Base-by-base conservation (phyloP, 768 basidiomycete species). In the Lepiota brunneoincarnata region DNA sequence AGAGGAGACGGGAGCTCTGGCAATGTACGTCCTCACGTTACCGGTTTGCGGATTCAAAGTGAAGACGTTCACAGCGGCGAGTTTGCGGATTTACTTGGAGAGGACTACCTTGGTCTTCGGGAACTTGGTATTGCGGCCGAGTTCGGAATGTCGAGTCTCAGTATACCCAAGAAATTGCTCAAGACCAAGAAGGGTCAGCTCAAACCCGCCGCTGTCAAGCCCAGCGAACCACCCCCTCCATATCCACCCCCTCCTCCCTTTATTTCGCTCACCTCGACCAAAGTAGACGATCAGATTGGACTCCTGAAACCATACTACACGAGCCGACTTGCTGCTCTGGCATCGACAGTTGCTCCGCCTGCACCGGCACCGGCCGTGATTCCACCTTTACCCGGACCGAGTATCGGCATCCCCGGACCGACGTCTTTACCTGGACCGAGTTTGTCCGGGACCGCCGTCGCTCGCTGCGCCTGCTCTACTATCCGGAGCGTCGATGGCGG, bases 61-160 rank as follows among this genome's bases (percentile, higher is more conserved):
- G 41, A 34, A 55, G 48, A 2, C 59, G 44, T 23, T 44, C 14
- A 1, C 62, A 89, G 87, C 64, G 93, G 93, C 49, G 88, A 91
- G 62, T 93, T 96, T 67, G 87, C 91, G 0, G 91, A 93, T 47
- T 77, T 84, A 14, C 78, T 95, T 14, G 94, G 93, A 28, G 93
- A 94, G 61, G 95, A 98, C 67, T 96, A 95, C 71, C 80, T 98
- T 11, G 95, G 95, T 10, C 76, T 98, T 23, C 81, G 83, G 46
- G 93, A 90, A 63, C 72, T 93, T 40, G 95, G 94, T 26, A 91
- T 97, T 47, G 93, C 92, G 18, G 81, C 80, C 39, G 95, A 97
- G 63, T 77, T 89, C 46, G 91, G 91, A 12, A 72, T 96, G 56
- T 80, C 86, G 14, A 87, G 80, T 59, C 78, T 98, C 49, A 80